Conservation (phyloP, 176 grass and related monocot genomes). For the Hordeum vulgare region DNA sequence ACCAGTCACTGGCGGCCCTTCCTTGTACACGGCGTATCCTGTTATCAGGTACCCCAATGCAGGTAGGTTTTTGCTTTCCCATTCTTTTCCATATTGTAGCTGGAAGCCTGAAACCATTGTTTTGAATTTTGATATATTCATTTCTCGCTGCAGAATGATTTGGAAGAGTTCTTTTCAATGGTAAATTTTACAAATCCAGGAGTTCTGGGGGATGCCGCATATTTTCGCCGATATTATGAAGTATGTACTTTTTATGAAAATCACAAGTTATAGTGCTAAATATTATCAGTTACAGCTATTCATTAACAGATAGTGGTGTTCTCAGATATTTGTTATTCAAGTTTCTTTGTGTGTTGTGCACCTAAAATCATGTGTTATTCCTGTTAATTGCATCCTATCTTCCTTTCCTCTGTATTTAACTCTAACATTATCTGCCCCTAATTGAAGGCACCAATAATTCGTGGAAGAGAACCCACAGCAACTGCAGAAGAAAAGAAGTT, state of each 20-base stretch:
- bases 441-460: conserved; percentile 76
- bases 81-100: background rate
- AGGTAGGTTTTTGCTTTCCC: conserved; percentile 45
- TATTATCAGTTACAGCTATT: background rate
- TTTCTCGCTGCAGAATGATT: conserved; percentile 73
- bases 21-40: conserved; percentile 84
- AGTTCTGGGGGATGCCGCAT: conserved; percentile 67
- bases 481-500: conserved; percentile 78
- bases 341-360: background rate
- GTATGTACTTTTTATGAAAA: conserved; percentile 22
- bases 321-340: background rate
- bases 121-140: conserved; percentile 8
- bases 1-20: conserved; percentile 78
- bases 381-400: background rate
- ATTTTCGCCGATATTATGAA: conserved; percentile 95
- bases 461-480: conserved; percentile 78
- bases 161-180: conserved; percentile 98
- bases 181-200: conserved; percentile 98
- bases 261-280: conserved; percentile 1
- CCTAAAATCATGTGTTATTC: background rate
- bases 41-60: conserved; percentile 95
- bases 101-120: background rate
- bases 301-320: background rate
- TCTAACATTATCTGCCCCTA: background rate
- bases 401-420: conserved; percentile 21